Evolutionary conservation across 306 rosid genomes (phyloP).

Genomic region (Trichosanthes cucumerina): DNA sequence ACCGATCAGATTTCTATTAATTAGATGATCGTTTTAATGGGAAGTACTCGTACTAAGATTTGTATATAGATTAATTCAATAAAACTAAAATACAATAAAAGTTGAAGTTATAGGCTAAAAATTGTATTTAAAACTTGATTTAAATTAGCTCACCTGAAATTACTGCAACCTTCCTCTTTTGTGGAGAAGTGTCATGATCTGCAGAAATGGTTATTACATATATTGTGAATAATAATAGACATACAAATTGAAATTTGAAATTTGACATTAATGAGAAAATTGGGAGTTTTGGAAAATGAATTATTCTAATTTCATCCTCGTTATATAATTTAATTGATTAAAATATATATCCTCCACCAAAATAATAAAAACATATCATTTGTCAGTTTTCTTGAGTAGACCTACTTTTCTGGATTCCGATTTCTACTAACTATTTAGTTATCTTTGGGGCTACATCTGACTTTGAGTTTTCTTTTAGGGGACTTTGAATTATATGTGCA

Average conservation of each 20-base stretch:
- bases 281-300: background rate
- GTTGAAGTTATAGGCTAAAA: background rate
- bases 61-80: background rate
- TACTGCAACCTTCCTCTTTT: slow-evolving; percentile 37
- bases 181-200: slow-evolving; percentile 49
- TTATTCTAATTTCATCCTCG: too few species aligned
- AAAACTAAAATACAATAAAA: background rate
- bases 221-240: background rate
- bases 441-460: background rate
- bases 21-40: too few species aligned
- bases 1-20: background rate
- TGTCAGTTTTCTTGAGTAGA: too few species aligned
- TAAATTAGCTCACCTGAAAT: slow-evolving; percentile 53
- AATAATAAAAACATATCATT: too few species aligned
- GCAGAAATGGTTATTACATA: slow-evolving; percentile 7
- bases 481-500: too few species aligned
- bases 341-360: too few species aligned
- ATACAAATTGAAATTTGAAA: too few species aligned
- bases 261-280: background rate
- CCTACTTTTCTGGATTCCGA: background rate
- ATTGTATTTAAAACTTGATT: background rate
- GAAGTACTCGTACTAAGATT: too few species aligned
- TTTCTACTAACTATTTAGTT: background rate
- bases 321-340: too few species aligned
- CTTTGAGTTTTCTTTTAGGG: background rate